Base-by-base conservation (phyloP, 257 asterid genomes). In the Galeopsis tetrahit region DNA sequence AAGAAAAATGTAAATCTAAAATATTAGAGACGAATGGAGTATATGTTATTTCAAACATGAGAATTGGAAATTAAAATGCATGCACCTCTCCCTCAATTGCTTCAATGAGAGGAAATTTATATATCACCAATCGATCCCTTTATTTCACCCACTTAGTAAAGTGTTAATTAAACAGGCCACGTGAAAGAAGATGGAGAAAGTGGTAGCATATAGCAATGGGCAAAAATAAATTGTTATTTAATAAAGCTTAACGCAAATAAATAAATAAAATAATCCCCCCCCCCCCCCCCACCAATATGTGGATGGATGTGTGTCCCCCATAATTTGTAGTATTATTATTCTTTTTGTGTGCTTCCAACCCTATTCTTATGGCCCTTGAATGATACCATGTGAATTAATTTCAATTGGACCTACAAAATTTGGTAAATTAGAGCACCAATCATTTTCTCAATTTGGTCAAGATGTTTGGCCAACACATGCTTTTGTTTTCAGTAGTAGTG, bases 91-190 rank as follows among this genome's bases (percentile, higher is more conserved):
- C 48, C 57, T 63, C 55, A 63, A 72, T 56, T 6, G 55, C 81
- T 68, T 60, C 36, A 71, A 57, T 61, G 15, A 49, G 55, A 62
- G n/a, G 63, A 63, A 58, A 40, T 69, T 0, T 60, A 9, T n/a
- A n/a, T n/a, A 14, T 13, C 63, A 68, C 36, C 38, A 63, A 61
- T 21, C 28, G 28, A 38, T 6, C 66, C 43, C 70, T 42, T 64
- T 62, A 14, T 17, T 35, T 55, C 28, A 49, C 31, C 63, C 65
- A 52, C 57, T 38, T 57, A 63, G 49, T 53, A 40, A 75, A 64
- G 40, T 33, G 28, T 55, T 70, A 48, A 72, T 55, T 78, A 7
- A 80, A 74, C 81, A 76, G 31, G 36, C 79, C 86, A 78, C 61
- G 90, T 80, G 85, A 78, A 28, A 53, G n/a, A 46, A 32, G 39